Percentiles rank a stretch among this genome's conserved stretches.
Evolutionary conservation across 306 rosid species (phyloP).

Genomic region (Gynostemma pentaphyllum): DNA sequence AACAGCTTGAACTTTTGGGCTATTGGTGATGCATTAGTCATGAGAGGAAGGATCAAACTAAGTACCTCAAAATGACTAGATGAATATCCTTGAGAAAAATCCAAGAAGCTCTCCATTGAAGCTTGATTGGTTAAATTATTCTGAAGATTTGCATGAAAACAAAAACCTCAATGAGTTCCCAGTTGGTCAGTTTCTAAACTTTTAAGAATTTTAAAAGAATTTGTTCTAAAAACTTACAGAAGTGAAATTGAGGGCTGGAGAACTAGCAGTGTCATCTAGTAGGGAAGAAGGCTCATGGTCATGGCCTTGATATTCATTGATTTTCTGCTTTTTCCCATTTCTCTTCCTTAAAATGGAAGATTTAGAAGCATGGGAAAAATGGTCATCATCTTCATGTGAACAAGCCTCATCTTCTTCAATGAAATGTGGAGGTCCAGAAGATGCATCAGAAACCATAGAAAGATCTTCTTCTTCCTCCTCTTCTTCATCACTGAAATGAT

Average conservation of each 20-base stretch:
- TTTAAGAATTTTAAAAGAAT: not conserved
- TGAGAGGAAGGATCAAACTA: not conserved
- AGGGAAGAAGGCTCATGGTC: constrained; percentile 28
- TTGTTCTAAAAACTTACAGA: constrained; percentile 27
- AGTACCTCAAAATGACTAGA: constrained; percentile 72
- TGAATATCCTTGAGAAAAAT: constrained; percentile 72
- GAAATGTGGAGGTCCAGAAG: constrained; percentile 98
- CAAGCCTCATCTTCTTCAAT: constrained; percentile 31
- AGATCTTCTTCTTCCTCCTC: constrained; percentile 62
- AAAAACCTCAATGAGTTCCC: constrained; percentile 7
- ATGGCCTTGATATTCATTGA: constrained; percentile 21
- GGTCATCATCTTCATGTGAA: constrained; percentile 28
- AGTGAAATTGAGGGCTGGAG: constrained; percentile 48
- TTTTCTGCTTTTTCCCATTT: constrained; percentile 32
- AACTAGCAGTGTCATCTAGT: constrained; percentile 92
- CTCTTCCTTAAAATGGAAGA: constrained; percentile 21
- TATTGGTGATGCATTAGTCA: not conserved
- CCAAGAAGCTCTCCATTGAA: constrained; percentile 37
- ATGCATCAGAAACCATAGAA: constrained; percentile 98
- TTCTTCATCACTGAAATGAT: constrained; percentile 12
- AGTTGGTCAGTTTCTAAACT: not conserved
- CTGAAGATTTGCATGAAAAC: constrained; percentile 28
- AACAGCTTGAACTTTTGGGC: too few relatives aligned
- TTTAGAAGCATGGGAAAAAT: constrained; percentile 29
- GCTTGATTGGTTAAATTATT: constrained; percentile 40